These are phyloP conservation scores for Calcarisporium arbuscula DNA, from an alignment of 2,329 filamentous ascomycete genomes.

Conservation along the genomic window DNA sequence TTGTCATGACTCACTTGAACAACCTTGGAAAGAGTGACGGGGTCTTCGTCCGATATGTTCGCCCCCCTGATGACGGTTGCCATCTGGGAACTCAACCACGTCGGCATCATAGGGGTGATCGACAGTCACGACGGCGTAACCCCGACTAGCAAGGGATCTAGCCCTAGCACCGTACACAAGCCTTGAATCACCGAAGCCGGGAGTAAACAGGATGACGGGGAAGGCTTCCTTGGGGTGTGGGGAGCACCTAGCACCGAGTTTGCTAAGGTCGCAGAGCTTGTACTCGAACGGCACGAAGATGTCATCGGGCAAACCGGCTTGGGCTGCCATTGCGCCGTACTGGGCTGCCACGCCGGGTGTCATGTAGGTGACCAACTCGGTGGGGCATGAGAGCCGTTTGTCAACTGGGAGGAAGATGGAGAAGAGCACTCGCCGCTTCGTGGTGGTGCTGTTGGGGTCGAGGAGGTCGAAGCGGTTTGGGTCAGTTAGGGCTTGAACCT, in stretches of 20 bases:
- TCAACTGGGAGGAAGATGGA: constrained; percentile 26
- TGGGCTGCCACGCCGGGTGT: constrained; percentile 21
- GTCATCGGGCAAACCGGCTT: constrained; percentile 22
- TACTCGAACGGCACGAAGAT: constrained; percentile 21
- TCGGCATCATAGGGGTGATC: constrained; percentile 42
- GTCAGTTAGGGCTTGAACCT: constrained; percentile 21
- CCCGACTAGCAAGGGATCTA: constrained; percentile 37
- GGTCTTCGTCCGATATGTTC: constrained; percentile 10
- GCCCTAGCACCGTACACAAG: constrained; percentile 37
- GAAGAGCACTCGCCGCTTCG: constrained; percentile 16
- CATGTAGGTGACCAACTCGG: constrained; percentile 23
- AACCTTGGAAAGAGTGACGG: constrained; percentile 11
- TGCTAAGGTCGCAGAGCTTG: constrained; percentile 17
- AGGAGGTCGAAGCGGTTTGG: constrained; percentile 22
- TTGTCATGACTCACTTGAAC: constrained; percentile 9
- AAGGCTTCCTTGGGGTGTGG: constrained; percentile 6
- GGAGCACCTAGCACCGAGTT: no score
- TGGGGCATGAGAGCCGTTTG: constrained; percentile 12
- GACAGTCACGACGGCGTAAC: constrained; percentile 38
- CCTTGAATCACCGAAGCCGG: constrained; percentile 36
- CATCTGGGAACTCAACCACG: constrained; percentile 41
- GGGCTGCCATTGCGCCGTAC: constrained; percentile 19
- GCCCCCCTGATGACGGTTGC: constrained; percentile 21
- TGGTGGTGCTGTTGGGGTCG: constrained; percentile 21
- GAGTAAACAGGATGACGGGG: constrained; percentile 34